Evolutionary conservation across 2,329 filamentous ascomycete genomes (phyloP).

Genomic region (Neofusicoccum ribis): DNA sequence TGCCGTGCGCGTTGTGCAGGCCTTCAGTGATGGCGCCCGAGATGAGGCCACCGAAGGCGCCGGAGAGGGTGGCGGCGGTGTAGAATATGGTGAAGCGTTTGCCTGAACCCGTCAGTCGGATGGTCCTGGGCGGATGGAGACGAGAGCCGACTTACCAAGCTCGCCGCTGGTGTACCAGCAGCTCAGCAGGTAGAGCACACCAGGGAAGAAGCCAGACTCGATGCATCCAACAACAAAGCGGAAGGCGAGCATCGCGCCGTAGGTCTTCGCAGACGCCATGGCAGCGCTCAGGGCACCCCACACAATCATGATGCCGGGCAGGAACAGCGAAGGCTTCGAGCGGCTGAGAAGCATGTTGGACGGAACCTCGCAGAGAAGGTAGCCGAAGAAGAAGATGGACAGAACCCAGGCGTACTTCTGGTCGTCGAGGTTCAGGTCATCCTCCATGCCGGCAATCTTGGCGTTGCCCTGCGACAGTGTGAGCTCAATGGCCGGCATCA

Average conservation of each 20-base stretch:
- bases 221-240: conserved; percentile 48
- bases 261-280: conserved; percentile 50
- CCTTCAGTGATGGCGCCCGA: conserved; percentile 59
- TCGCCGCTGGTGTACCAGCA: conserved; percentile 20
- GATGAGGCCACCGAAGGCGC: conserved; percentile 61
- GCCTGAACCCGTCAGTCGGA: conserved; percentile 57
- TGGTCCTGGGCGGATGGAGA: background rate
- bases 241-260: conserved; percentile 46
- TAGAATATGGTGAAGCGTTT: conserved; percentile 63
- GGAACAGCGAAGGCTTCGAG: conserved; percentile 50
- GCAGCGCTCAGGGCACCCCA: conserved; percentile 54
- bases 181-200: conserved; percentile 20
- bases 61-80: conserved; percentile 57
- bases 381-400: conserved; percentile 64
- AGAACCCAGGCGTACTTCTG: conserved; percentile 37
- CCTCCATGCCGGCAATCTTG: conserved; percentile 44
- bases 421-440: conserved; percentile 42
- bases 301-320: conserved; percentile 50
- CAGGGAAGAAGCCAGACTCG: conserved; percentile 31
- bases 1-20: conserved; percentile 47
- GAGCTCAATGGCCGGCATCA: background rate
- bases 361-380: conserved; percentile 51
- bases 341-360: conserved; percentile 63
- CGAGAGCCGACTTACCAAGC: background rate
- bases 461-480: conserved; percentile 33